Conservation (phyloP, 768 basidiomycete genomes). For the Boletus huronensis region DNA sequence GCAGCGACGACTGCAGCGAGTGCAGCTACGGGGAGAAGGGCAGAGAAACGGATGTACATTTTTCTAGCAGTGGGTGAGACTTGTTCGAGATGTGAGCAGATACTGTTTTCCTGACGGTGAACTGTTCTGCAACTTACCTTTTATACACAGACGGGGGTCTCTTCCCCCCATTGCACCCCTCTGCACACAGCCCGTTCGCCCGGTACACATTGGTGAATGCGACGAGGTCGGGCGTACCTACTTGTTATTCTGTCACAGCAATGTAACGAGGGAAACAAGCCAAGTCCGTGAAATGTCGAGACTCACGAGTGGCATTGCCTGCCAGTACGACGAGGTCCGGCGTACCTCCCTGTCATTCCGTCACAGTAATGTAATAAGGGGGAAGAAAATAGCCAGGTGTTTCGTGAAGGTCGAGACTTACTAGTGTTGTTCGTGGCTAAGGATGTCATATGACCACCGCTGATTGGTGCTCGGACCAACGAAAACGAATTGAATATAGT, state of each 20-base stretch:
- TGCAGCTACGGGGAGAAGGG: conserved; percentile 10
- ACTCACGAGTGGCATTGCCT: background rate
- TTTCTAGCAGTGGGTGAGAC: background rate
- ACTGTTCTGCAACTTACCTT: background rate
- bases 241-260: background rate
- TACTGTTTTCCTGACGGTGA: background rate
- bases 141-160: conserved; percentile 2
- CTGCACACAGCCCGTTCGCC: background rate
- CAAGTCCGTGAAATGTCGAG: background rate
- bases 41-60: conserved; percentile 5
- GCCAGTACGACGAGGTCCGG: too few species aligned
- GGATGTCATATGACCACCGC: too few species aligned
- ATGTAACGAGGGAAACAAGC: background rate
- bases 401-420: too few species aligned
- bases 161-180: background rate
- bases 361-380: background rate
- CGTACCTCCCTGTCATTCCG: too few species aligned
- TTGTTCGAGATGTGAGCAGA: background rate
- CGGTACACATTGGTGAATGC: background rate
- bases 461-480: too few species aligned
- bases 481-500: too few species aligned
- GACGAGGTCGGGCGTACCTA: background rate
- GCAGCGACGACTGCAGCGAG: conserved; percentile 7
- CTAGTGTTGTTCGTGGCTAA: too few species aligned
- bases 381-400: too few species aligned